Evolutionary conservation across 345 rosid genomes (phyloP), one percentile per base, ranked within the genome.

Genomic region (Aquilaria malaccensis): DNA sequence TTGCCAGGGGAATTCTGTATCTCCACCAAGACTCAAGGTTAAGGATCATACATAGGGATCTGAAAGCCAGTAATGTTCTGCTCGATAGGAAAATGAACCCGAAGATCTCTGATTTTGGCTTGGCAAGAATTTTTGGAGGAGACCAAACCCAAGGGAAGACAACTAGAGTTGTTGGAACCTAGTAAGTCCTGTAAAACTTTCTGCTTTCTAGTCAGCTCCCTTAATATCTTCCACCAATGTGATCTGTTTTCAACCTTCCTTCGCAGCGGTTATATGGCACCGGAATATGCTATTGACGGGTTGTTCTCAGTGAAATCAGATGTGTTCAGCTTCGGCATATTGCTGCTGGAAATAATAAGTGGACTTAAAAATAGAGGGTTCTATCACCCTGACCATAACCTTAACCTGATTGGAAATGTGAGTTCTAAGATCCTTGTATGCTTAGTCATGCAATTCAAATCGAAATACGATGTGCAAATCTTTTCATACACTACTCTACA

Each of bases 181-280:
- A 67, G 81, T 74, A 67, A 70, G 75, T 45, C n/a, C 52, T 13
- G 30, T 51, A 51, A 51, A 13, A 3, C 15, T 3, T 51, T 12
- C 30, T 12, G 9, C 22, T 22, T 22, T 22, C 22, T 22, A 22
- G 22, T 22, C 22, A 22, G 22, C 22, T 22, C 22, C 22, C 22
- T 22, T 22, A 22, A 1, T 41, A 11, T 33, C 22, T 0, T 10
- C 30, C 2, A 31, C 58, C 62, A 46, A 48, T 56, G 47, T 13
- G 13, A 15, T 2, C 12, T 14, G 52, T 29, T 52, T 45, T 43
- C 30, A 29, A 49, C 13, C 15, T 30, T 56, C 13, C 30, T 58
- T 22, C 61, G 47, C 66, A 75, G 80, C 30, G 83, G 75, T 9
- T 79, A 75, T 37, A 79, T 75, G 77, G 74, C 80, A 5, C 80